Evolutionary conservation across 148 eudicot genomes (phyloP), one percentile per base, ranked within the genome.

Genomic region (Rheum nobile): DNA sequence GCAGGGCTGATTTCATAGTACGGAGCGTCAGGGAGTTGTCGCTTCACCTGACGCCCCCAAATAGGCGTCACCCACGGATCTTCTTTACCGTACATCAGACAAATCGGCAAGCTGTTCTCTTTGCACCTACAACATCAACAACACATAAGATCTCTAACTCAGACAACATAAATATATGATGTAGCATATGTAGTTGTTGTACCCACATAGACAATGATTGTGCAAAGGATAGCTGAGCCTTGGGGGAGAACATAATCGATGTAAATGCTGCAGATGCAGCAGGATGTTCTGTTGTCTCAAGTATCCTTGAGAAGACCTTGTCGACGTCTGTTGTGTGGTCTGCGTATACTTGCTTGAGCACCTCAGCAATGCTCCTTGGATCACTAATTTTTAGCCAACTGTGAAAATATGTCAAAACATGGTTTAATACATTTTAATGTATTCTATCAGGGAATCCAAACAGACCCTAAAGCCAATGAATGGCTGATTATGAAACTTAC

Each of bases 31-130:
- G 88, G 91, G 55, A 91, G 75, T 84, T 95, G 93, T n/a, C 74
- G 81, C 82, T 95, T 95, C 72, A 90, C 90, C 68, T 87, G 93
- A 71, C 80, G 84, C 52, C 98, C 98, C 93, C 96, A 95, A 7
- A 91, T 47, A 26, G 98, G 98, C 75, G 61, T 88, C 75, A 95
- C 98, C 98, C 98, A 95, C 3, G 98, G 98, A 74, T 95, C 98
- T 81, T 95, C 97, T 81, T 87, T 95, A 19, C 98, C 98, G 44
- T 95, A 95, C 83, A 90, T 24, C 32, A 95, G 97, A 72, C 96
- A 95, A 50, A 95, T 79, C 2, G 97, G 97, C 75, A 87, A 43
- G 13, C 80, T 78, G 75, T 78, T 85, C 79, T 77, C 86, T 80
- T 79, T 80, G 75, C 96, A 86, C 86, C 97, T 95, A 80, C 50